phyloP scores from a whole-genome alignment of 345 rosid species.

The Lepidium africanum region DNA sequence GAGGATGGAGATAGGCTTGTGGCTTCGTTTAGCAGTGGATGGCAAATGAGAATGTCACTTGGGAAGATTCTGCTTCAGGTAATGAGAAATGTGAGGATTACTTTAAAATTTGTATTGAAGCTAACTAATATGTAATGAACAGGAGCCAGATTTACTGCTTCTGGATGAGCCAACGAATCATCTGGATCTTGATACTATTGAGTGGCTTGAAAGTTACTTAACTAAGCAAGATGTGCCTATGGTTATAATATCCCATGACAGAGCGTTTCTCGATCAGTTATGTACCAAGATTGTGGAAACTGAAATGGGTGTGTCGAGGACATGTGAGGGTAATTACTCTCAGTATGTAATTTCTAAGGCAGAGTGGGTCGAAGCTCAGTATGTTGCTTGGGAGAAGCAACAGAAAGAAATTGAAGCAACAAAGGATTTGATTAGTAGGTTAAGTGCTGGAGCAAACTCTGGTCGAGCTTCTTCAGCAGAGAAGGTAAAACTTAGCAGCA shows the following conservation, averaged over 20 bases:
- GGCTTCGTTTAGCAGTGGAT: constrained; percentile 85
- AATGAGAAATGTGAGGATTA: background rate
- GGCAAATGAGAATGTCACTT: constrained; percentile 99
- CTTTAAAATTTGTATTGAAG: background rate
- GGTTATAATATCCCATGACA: constrained; percentile 92
- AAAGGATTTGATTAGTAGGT: constrained; percentile 59
- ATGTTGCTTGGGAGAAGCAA: constrained; percentile 85
- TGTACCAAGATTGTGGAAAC: constrained; percentile 95
- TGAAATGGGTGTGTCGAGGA: constrained; percentile 84
- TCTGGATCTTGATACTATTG: constrained; percentile 83
- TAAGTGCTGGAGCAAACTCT: constrained; percentile 74
- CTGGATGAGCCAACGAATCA: constrained; percentile 96
- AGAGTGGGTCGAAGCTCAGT: constrained; percentile 62
- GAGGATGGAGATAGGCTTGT: constrained; percentile 88
- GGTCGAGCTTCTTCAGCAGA: constrained; percentile 95
- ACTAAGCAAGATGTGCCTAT: constrained; percentile 79
- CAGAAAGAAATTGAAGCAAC: constrained; percentile 82
- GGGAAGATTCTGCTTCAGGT: constrained; percentile 96
- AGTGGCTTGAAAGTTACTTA: constrained; percentile 90
- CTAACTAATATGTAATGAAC: constrained; percentile 13
- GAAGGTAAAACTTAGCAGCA: constrained; percentile 42
- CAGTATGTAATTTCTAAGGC: constrained; percentile 63
- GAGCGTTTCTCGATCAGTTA: constrained; percentile 91
- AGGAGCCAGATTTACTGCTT: constrained; percentile 89
- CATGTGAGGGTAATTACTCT: constrained; percentile 82